phyloP scores from a whole-genome alignment of 108 stramenopile genomes.

The Nitzschia sp. region DNA sequence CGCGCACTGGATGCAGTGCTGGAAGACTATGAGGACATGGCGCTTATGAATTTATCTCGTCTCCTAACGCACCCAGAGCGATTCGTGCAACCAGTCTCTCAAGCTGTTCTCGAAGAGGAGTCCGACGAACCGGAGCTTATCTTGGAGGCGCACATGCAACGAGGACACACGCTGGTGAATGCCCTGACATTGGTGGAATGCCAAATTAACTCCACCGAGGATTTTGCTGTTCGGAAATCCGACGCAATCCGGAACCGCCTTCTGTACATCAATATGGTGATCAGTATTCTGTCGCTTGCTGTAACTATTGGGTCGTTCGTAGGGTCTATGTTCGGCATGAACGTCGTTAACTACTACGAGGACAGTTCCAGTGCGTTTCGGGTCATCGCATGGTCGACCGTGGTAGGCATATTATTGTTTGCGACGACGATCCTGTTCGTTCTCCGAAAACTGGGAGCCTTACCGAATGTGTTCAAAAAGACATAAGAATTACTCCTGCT shows the following conservation, averaged over 20 bases:
- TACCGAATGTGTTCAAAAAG: constrained; percentile 2
- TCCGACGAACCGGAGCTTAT: constrained; percentile 89
- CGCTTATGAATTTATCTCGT: constrained; percentile 85
- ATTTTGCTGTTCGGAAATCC: constrained; percentile 66
- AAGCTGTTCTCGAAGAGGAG: constrained; percentile 76
- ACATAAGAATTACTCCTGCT: not conserved
- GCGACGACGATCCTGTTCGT: constrained; percentile 23
- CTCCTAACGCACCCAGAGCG: constrained; percentile 80
- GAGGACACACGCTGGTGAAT: constrained; percentile 62
- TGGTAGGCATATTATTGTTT: constrained; percentile 26
- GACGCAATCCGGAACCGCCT: constrained; percentile 76
- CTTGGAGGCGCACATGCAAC: constrained; percentile 82
- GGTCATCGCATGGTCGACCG: constrained; percentile 37
- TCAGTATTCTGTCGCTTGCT: constrained; percentile 59
- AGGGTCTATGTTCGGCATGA: constrained; percentile 86
- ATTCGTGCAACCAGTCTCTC: constrained; percentile 81
- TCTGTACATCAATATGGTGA: constrained; percentile 75
- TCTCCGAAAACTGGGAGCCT: constrained; percentile 8
- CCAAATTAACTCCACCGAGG: constrained; percentile 76
- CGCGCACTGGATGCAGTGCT: constrained; percentile 73
- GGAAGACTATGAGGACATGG: constrained; percentile 89
- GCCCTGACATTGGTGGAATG: constrained; percentile 70
- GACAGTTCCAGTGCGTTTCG: constrained; percentile 45
- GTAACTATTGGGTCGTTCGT: constrained; percentile 63
- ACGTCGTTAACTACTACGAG: constrained; percentile 67